phyloP scores from a whole-genome alignment of 306 rosid genomes.

The Lotus japonicus region DNA sequence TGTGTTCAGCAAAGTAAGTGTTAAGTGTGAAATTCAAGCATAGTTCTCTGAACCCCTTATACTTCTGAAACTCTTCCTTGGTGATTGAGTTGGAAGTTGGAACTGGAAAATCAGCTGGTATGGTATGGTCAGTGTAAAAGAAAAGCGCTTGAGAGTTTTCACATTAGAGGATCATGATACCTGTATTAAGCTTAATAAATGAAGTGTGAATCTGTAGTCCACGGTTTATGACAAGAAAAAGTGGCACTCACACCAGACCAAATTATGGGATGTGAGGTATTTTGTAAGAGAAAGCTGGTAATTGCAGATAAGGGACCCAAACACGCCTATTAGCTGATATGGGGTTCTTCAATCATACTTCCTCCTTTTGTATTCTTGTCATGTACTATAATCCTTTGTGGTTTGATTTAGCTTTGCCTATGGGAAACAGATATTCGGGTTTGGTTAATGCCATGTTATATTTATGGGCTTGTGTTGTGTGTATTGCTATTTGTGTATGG shows the following conservation, averaged over 20 bases:
- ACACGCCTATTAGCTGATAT: conserved; percentile 27
- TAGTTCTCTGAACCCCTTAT: neutral
- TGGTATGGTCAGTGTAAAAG: neutral
- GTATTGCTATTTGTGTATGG: conserved; percentile 8
- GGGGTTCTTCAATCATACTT: conserved; percentile 41
- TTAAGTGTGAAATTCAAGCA: neutral
- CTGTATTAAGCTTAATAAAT: conserved; percentile 32
- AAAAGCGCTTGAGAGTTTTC: neutral
- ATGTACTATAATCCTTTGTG: conserved; percentile 16
- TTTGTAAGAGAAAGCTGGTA: conserved; percentile 28
- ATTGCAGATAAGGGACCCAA: conserved; percentile 16
- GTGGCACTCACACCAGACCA: conserved; percentile 27
- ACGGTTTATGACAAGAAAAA: conserved; percentile 32
- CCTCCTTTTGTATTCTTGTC: conserved; percentile 36
- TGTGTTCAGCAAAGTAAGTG: neutral
- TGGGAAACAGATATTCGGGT: conserved; percentile 12
- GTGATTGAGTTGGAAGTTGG: conserved; percentile 18
- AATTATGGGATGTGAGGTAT: conserved; percentile 29
- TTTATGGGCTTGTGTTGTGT: conserved; percentile 9
- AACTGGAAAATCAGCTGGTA: conserved; percentile 23
- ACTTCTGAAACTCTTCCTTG: neutral
- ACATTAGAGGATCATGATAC: too few species aligned
- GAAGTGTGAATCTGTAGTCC: conserved; percentile 27
- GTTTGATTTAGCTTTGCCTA: neutral
- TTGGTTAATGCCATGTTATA: neutral